A percentile compares a stretch with the other conserved stretches of the same genome.
phyloP scores from a whole-genome alignment of 805 yeast species.

The Lachancea sp. region DNA sequence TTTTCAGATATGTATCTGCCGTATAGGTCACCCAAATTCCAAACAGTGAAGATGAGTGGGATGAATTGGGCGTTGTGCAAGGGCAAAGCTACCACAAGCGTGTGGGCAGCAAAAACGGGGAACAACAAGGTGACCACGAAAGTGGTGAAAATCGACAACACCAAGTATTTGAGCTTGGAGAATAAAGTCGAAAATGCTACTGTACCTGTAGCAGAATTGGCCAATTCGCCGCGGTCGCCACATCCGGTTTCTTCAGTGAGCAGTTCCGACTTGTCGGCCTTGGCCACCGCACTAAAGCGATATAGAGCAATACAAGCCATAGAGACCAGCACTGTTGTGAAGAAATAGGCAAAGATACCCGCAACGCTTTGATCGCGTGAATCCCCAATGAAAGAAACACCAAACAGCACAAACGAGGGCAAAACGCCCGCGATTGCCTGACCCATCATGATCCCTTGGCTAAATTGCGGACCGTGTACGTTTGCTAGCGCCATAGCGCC shows the following conservation, averaged over 20 bases:
- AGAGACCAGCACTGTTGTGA: conserved; percentile 28
- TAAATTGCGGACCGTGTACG: conserved; percentile 64
- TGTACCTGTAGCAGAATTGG: conserved; percentile 23
- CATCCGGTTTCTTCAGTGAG: too few species aligned
- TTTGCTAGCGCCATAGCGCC: conserved; percentile 86
- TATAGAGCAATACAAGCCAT: conserved; percentile 20
- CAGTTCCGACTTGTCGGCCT: conserved; percentile 9
- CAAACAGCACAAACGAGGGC: conserved; percentile 52
- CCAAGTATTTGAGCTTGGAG: conserved; percentile 56
- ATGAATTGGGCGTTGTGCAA: conserved; percentile 41
- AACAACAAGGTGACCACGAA: conserved; percentile 68
- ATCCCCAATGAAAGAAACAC: conserved; percentile 52
- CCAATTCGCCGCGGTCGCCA: too few species aligned
- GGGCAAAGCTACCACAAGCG: conserved; percentile 39
- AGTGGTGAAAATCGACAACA: conserved; percentile 61
- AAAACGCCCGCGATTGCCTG: conserved; percentile 92
- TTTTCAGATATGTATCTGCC: conserved; percentile 66
- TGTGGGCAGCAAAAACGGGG: conserved; percentile 83
- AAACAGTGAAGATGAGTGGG: conserved; percentile 72
- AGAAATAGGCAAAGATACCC: conserved; percentile 34
- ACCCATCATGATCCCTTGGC: conserved; percentile 91
- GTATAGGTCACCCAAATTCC: conserved; percentile 85
- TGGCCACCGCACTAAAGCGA: conserved; percentile 21
- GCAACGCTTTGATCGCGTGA: conserved; percentile 20
- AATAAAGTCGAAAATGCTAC: conserved; percentile 59